These are phyloP conservation scores for Seminavis robusta DNA, from an alignment of 108 stramenopile genomes.

Conservation along the genomic window DNA sequence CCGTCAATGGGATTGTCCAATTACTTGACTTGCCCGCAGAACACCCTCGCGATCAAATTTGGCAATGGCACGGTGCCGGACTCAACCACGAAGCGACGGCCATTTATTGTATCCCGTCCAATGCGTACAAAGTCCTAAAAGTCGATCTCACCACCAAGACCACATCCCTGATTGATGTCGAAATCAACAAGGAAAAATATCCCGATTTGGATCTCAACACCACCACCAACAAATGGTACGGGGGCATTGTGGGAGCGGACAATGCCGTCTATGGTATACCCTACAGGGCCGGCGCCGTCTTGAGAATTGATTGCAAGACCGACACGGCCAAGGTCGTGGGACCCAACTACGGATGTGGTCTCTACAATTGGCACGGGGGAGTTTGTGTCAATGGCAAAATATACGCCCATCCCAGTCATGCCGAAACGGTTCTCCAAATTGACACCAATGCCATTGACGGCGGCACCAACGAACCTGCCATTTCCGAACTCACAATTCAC, in stretches of 20 bases:
- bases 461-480: conserved; percentile 1
- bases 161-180: conserved; percentile 54
- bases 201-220: conserved; percentile 28
- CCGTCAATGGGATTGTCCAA: conserved; percentile 22
- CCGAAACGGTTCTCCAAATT: conserved; percentile 57
- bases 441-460: conserved; percentile 38
- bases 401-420: conserved; percentile 77
- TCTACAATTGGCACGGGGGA: conserved; percentile 87
- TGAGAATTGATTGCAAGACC: conserved; percentile 58
- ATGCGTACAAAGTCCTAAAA: conserved; percentile 70
- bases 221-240: conserved; percentile 87
- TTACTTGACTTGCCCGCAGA: conserved; percentile 43
- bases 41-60: conserved; percentile 39
- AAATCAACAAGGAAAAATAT: conserved; percentile 37
- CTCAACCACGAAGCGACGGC: conserved; percentile 68
- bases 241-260: conserved; percentile 73
- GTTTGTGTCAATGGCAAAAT: conserved; percentile 39
- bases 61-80: conserved; percentile 89
- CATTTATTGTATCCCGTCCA: conserved; percentile 83
- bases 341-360: conserved; percentile 52
- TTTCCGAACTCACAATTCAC: conserved; percentile 52
- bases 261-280: conserved; percentile 80
- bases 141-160: conserved; percentile 63
- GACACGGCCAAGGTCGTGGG: conserved; percentile 63
- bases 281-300: conserved; percentile 54